Evolutionary conservation across 1,284 basidiomycete species (phyloP).

Genomic region (Ganoderma resinaceum): DNA sequence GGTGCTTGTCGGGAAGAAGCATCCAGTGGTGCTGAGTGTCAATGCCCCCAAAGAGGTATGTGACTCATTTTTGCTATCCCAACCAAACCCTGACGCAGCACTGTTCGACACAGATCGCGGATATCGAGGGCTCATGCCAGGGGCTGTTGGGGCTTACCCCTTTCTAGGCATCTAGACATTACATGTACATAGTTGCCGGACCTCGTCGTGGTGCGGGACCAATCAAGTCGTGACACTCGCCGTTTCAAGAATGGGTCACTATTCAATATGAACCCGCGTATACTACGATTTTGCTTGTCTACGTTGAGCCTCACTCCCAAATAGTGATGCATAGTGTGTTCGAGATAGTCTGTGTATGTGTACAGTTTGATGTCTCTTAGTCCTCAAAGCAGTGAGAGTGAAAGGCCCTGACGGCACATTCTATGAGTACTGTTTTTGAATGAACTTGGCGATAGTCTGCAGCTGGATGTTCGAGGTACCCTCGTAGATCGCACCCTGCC

Average conservation of each 20-base stretch:
- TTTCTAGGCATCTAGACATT: slow-evolving; percentile 54
- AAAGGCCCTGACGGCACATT: neutral
- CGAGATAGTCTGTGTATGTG: neutral
- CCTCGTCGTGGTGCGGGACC: neutral
- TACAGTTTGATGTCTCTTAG: slow-evolving; percentile 1
- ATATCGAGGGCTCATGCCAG: slow-evolving; percentile 89
- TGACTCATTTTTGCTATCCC: slow-evolving; percentile 10
- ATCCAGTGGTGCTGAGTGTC: slow-evolving; percentile 75
- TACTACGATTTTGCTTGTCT: neutral
- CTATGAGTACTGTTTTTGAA: slow-evolving; percentile 80
- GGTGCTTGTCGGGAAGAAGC: slow-evolving; percentile 75
- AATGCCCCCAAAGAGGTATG: slow-evolving; percentile 88
- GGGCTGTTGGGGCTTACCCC: slow-evolving; percentile 74
- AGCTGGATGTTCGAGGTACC: slow-evolving; percentile 97
- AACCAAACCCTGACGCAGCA: neutral
- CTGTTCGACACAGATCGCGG: slow-evolving; percentile 64
- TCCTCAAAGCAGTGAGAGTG: neutral
- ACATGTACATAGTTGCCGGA: neutral
- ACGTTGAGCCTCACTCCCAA: neutral
- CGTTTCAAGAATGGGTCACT: neutral
- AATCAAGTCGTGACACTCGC: neutral
- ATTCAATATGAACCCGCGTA: too few species aligned
- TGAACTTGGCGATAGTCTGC: slow-evolving; percentile 93
- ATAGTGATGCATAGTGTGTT: neutral
- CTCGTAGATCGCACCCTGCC: slow-evolving; percentile 90